Evolutionary conservation across 139 green algal species (phyloP).

Genomic region (Trebouxia sp.): DNA sequence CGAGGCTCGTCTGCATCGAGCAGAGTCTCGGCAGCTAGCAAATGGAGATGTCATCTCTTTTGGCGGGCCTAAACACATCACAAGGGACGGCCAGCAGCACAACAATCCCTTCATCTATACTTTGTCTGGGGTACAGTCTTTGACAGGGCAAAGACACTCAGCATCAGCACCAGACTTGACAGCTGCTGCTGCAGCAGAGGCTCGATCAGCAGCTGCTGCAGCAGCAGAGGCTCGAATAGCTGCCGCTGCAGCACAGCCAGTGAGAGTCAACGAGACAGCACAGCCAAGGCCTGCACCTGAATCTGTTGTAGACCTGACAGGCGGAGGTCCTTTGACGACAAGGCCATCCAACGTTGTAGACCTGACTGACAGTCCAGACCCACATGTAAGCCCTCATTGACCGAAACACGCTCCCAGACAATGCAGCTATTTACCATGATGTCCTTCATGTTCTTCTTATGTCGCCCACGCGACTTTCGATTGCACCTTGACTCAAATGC

Average conservation of each 20-base stretch:
- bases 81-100: neutral
- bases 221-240: neutral
- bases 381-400: conserved; percentile 13
- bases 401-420: no score
- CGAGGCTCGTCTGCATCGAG: neutral
- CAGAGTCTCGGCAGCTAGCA: neutral
- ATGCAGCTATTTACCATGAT: no score
- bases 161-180: no score
- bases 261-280: no score
- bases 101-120: neutral
- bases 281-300: neutral
- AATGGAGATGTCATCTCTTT: neutral
- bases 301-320: neutral
- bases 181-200: neutral
- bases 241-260: neutral
- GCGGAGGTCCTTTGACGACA: neutral
- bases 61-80: neutral
- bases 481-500: no score
- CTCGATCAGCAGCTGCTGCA: neutral
- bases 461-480: no score
- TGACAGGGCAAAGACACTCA: neutral
- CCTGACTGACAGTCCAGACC: conserved; percentile 1
- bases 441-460: no score
- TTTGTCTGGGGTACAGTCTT: neutral
- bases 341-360: neutral